Evolutionary conservation across 768 basidiomycete genomes (phyloP), one percentile per base, ranked within the genome.

Genomic region (Chlorophyllum brunneum): DNA sequence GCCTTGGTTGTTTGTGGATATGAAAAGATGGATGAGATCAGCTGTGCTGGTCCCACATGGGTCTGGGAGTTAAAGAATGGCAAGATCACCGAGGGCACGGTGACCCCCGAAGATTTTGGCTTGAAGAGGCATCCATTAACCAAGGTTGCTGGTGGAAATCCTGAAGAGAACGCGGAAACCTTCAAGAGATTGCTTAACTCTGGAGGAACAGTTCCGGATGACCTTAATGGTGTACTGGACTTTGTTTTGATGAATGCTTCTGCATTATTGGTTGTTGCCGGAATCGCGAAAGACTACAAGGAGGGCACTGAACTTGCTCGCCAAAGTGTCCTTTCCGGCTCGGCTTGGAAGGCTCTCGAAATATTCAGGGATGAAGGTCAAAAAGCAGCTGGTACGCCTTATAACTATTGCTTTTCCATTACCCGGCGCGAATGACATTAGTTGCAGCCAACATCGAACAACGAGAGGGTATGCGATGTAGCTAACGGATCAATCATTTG

Each of bases 21-120:
- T 31, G 97, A 98, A 64, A 82, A 82, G 1, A 74, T 99, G 36
- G 95, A 98, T 68, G 95, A 98, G 74, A 92, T 99, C 64, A 92
- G 88, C 65, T 94, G 92, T 59, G 94, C 92, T 0, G 97, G 95
- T 1, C 82, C 86, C 11, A 95, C 94, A 7, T 79, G 79, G 69
- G 86, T 80, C 30, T 89, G 93, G 95, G 84, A 88, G 53, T 80
- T 95, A 56, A 73, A 89, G 20, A 57, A 67, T 37, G 89, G 86
- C 30, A 59, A 68, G 30, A 83, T 97, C 61, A 79, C 76, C 0
- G 78, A 84, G 58, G 72, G 67, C 27, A 76, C 75, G 3, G 69
- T 98, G 36, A 80, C 76, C 47, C 92, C 88, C 0, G 74, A 76
- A 6, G 75, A 83, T 48, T 98, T 99, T 61, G 95, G 94, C 0